A percentile compares a stretch with the other conserved stretches of the same genome.
phyloP scores from a whole-genome alignment of 1,284 basidiomycete species.

The Trichosporon sp. region DNA sequence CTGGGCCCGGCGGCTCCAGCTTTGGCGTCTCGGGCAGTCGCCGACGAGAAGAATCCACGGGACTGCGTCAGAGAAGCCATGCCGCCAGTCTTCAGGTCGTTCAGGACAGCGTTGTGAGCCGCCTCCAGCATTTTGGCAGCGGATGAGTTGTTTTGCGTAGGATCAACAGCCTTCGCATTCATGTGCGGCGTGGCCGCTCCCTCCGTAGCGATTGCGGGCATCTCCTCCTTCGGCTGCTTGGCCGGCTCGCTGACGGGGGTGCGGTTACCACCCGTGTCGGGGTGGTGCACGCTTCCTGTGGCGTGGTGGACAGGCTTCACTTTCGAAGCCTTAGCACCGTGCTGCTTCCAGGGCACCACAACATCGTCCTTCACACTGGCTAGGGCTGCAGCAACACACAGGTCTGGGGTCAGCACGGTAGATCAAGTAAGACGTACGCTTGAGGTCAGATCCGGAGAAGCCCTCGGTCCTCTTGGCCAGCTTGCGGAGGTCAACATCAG shows the following conservation, averaged over 20 bases:
- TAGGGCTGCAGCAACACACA: slow-evolving; percentile 81
- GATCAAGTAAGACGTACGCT: slow-evolving; percentile 60
- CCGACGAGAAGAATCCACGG: background rate
- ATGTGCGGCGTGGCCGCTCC: background rate
- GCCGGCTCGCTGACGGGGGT: slow-evolving; percentile 4
- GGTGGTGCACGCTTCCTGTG: background rate
- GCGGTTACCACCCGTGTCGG: background rate
- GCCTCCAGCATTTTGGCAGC: slow-evolving; percentile 18
- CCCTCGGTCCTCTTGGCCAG: slow-evolving; percentile 72
- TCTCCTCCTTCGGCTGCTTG: slow-evolving; percentile 1
- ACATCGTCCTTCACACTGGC: slow-evolving; percentile 81
- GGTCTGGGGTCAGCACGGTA: slow-evolving; percentile 55
- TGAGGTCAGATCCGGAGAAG: slow-evolving; percentile 89
- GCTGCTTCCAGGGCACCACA: slow-evolving; percentile 63
- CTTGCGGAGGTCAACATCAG: slow-evolving; percentile 61
- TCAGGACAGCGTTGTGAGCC: slow-evolving; percentile 4
- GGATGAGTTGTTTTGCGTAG: slow-evolving; percentile 1
- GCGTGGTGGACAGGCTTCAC: slow-evolving; percentile 3
- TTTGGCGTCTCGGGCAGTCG: background rate
- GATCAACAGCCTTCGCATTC: background rate
- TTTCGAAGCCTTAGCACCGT: slow-evolving; percentile 14
- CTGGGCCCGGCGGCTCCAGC: background rate
- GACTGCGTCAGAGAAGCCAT: background rate
- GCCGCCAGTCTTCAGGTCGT: background rate
- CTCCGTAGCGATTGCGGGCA: slow-evolving; percentile 2